A percentile compares a stretch with the other conserved stretches of the same genome.
Evolutionary conservation across 495 filamentous ascomycete species (phyloP).

Genomic region (Penicillium desertorum): DNA sequence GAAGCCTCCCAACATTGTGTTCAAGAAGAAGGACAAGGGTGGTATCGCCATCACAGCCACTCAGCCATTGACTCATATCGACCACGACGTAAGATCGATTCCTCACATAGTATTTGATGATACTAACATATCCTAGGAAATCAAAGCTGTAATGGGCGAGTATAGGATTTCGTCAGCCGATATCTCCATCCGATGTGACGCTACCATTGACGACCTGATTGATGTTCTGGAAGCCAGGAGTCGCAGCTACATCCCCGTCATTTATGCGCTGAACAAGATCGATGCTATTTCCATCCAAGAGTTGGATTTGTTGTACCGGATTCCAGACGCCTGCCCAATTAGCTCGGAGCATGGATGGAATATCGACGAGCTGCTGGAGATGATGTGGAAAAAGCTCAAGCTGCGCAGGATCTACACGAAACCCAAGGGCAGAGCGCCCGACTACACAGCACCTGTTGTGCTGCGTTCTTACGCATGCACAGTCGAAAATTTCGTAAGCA

Average conservation of each 20-base stretch:
- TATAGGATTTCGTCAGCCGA: conserved; percentile 97
- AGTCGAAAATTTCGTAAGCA: conserved; percentile 93
- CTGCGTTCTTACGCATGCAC: conserved; percentile 78
- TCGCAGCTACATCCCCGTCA: conserved; percentile 92
- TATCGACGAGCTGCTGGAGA: conserved; percentile 91
- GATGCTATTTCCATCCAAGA: conserved; percentile 98
- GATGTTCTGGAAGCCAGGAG: conserved; percentile 95
- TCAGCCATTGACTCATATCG: conserved; percentile 85
- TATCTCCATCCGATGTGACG: conserved; percentile 96
- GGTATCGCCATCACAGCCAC: conserved; percentile 93
- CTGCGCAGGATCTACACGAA: conserved; percentile 95
- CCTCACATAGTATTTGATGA: background rate
- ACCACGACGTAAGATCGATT: conserved; percentile 62
- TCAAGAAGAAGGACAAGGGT: conserved; percentile 99
- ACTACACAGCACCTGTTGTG: conserved; percentile 91
- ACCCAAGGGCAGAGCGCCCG: conserved; percentile 91
- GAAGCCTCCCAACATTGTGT: conserved; percentile 91
- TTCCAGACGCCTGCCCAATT: conserved; percentile 94
- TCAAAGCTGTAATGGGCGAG: conserved; percentile 95
- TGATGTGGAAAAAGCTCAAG: conserved; percentile 97
- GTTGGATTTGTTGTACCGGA: conserved; percentile 91
- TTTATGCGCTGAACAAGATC: conserved; percentile 99
- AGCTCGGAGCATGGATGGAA: conserved; percentile 99
- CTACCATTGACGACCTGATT: conserved; percentile 87
- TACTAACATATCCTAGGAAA: conserved; percentile 59